Evolutionary conservation across 169 alveolate species (phyloP).

Genomic region (Babesia caballi): DNA sequence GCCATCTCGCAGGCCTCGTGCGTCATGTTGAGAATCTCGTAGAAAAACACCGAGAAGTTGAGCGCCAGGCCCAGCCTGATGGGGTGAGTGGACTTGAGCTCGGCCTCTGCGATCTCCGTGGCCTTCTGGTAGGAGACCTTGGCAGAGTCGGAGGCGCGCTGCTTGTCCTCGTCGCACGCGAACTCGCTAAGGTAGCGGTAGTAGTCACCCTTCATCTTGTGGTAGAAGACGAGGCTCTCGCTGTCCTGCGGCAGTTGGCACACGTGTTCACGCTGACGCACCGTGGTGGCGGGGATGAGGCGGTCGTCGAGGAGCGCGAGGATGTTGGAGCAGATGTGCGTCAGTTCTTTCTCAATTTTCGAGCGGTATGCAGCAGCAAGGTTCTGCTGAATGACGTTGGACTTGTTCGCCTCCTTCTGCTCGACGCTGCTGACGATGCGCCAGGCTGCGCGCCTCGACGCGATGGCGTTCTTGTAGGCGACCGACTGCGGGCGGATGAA

Average conservation of each 20-base stretch:
- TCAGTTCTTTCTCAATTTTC: slow-evolving; percentile 93
- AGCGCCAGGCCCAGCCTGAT: slow-evolving; percentile 96
- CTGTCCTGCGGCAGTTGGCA: slow-evolving; percentile 48
- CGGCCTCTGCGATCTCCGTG: slow-evolving; percentile 90
- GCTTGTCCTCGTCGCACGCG: slow-evolving; percentile 91
- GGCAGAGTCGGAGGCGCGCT: slow-evolving; percentile 94
- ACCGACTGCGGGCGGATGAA: slow-evolving; percentile 84
- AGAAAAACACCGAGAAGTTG: slow-evolving; percentile 97
- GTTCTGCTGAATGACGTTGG: slow-evolving; percentile 85
- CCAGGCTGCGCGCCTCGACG: slow-evolving; percentile 98
- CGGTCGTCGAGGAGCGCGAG: slow-evolving; percentile 84
- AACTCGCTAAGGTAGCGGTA: slow-evolving; percentile 96
- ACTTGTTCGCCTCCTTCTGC: slow-evolving; percentile 94
- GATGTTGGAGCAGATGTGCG: slow-evolving; percentile 90
- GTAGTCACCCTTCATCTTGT: slow-evolving; percentile 99
- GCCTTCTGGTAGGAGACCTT: slow-evolving; percentile 96
- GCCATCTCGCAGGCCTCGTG: slow-evolving; percentile 99
- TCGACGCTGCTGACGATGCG: slow-evolving; percentile 93
- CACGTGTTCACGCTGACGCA: background rate
- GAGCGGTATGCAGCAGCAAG: slow-evolving; percentile 90
- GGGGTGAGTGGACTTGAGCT: slow-evolving; percentile 95
- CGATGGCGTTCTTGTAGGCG: slow-evolving; percentile 98
- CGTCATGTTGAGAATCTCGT: slow-evolving; percentile 97
- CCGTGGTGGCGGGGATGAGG: slow-evolving; percentile 88
- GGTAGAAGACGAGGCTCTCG: slow-evolving; percentile 95